Percentiles rank a stretch among this genome's conserved stretches.
Evolutionary conservation across 2,329 filamentous ascomycete species (phyloP).

Genomic region (Claviceps humidiphila): DNA sequence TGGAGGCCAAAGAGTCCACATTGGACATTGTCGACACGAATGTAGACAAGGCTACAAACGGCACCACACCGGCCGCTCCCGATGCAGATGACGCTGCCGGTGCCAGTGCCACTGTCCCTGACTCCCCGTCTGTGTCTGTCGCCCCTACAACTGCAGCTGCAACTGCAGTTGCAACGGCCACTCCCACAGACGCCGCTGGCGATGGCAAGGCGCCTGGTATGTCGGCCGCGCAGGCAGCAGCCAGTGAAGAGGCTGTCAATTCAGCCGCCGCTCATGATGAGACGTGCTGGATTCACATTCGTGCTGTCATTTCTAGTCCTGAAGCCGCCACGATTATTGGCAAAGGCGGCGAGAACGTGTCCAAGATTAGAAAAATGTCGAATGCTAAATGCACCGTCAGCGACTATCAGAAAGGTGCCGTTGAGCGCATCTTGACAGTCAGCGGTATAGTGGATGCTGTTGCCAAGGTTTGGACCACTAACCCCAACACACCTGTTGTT

Average conservation of each 20-base stretch:
- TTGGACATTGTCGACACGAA: conserved; percentile 33
- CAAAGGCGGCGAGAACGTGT: conserved; percentile 97
- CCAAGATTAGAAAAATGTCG: conserved; percentile 86
- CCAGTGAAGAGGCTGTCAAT: conserved; percentile 21
- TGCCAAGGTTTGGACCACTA: conserved; percentile 58
- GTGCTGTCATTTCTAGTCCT: conserved; percentile 91
- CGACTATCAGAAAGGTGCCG: conserved; percentile 92
- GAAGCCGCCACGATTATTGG: conserved; percentile 97
- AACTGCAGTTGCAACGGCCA: conserved; percentile 4
- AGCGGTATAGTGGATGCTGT: conserved; percentile 93
- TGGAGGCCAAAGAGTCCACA: conserved; percentile 26
- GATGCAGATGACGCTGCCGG: conserved; percentile 4
- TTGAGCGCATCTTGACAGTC: conserved; percentile 94
- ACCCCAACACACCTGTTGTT: neutral
- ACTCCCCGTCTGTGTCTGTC: too few species aligned
- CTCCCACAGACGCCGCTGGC: conserved; percentile 20
- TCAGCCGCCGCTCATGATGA: conserved; percentile 62
- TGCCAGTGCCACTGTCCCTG: too few species aligned
- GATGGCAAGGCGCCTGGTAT: conserved; percentile 12
- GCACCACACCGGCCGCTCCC: conserved; percentile 26
- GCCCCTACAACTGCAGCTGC: too few species aligned
- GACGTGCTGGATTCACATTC: conserved; percentile 91
- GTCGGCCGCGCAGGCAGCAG: conserved; percentile 14
- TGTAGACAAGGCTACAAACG: conserved; percentile 36
- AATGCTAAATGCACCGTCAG: conserved; percentile 98